phyloP scores from a whole-genome alignment of 202 grass and related monocot genomes.

The Panicum hallii region DNA sequence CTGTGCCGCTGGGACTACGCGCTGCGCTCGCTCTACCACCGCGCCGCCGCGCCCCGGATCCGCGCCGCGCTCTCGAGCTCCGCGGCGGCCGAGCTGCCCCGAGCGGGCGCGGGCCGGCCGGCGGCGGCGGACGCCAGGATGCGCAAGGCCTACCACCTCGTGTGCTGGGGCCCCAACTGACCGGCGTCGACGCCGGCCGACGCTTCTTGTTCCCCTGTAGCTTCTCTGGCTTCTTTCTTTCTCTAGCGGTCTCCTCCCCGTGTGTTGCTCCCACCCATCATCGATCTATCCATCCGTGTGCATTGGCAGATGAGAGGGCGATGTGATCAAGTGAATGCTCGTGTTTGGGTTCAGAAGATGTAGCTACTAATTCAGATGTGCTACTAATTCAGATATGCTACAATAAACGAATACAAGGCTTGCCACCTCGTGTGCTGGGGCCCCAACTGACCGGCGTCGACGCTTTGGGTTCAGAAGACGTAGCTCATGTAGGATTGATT shows the following conservation, averaged over 20 bases:
- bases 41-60: slow-evolving; percentile 40
- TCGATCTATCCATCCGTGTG: slow-evolving; percentile 27
- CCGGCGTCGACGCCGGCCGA: too few relatives aligned
- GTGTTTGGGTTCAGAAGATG: not conserved
- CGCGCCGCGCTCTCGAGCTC: slow-evolving; percentile 32
- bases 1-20: slow-evolving; percentile 75
- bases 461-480: not conserved
- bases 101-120: not conserved
- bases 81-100: not conserved
- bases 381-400: too few relatives aligned
- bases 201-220: not conserved
- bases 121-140: slow-evolving; percentile 40
- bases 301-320: slow-evolving; percentile 4
- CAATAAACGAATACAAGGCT: too few relatives aligned
- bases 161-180: slow-evolving; percentile 75
- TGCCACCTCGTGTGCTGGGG: too few relatives aligned
- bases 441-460: too few relatives aligned
- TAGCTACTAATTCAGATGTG: too few relatives aligned
- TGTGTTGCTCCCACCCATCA: not conserved
- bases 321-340: slow-evolving; percentile 11
- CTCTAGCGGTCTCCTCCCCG: not conserved
- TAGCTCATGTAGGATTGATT: not conserved
- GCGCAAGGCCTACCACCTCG: slow-evolving; percentile 61
- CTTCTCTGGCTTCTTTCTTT: not conserved
- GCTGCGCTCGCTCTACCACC: slow-evolving; percentile 52